phyloP scores from a whole-genome alignment of 2,329 filamentous ascomycete species.

The Didymella segeticola region DNA sequence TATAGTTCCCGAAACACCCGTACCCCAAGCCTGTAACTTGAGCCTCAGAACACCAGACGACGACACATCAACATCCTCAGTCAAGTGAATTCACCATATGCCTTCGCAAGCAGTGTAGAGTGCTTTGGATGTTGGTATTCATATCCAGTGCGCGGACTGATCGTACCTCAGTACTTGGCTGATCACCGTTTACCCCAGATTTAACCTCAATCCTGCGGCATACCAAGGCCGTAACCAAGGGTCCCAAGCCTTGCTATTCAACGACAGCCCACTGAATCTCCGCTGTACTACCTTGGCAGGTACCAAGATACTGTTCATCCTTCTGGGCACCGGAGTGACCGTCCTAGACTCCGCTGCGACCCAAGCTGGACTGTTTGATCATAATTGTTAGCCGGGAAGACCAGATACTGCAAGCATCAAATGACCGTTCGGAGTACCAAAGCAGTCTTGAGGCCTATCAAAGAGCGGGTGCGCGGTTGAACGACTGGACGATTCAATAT shows the following conservation, averaged over 20 bases:
- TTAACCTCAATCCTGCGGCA: not conserved
- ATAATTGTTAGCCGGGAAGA: not conserved
- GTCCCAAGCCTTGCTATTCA: conserved; percentile 9
- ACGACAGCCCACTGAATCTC: not conserved
- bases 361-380: no score
- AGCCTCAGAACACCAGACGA: conserved; percentile 5
- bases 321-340: conserved; percentile 4
- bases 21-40: conserved; percentile 3
- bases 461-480: conserved; percentile 2
- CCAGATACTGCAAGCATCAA: not conserved
- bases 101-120: no score
- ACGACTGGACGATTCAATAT: not conserved
- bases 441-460: not conserved
- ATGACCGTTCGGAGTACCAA: not conserved
- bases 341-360: conserved; percentile 15
- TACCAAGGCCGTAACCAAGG: conserved; percentile 9
- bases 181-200: not conserved
- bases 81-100: no score
- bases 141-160: no score
- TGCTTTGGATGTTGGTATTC: no score
- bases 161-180: no score
- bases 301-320: not conserved
- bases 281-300: conserved; percentile 7
- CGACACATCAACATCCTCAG: not conserved
- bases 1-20: conserved; percentile 8